Evolutionary conservation across 2,329 filamentous ascomycete genomes (phyloP).

Genomic region (Chaetothyriales sp.): DNA sequence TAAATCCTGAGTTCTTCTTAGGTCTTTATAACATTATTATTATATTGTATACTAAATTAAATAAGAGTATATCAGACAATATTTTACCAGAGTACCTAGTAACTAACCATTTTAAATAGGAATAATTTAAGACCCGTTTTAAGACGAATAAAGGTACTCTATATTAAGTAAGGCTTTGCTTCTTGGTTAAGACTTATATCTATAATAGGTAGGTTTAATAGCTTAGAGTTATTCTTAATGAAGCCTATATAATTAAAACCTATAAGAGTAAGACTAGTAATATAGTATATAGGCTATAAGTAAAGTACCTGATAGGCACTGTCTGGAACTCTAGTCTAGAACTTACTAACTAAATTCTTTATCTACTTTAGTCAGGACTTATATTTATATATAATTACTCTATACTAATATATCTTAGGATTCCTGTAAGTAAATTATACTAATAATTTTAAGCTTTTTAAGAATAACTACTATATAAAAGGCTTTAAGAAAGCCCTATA

Average conservation of each 20-base stretch:
- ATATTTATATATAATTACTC: not conserved
- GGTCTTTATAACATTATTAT: conserved; percentile 20
- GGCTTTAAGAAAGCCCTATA: conserved; percentile 8
- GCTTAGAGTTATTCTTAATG: conserved; percentile 29
- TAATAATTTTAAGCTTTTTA: conserved; percentile 17
- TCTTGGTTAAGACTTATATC: not conserved
- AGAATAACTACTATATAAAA: conserved; percentile 18
- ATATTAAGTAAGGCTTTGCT: conserved; percentile 13
- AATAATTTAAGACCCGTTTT: conserved; percentile 20
- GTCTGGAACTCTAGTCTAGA: conserved; percentile 28
- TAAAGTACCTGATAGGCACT: conserved; percentile 28
- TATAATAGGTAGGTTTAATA: conserved; percentile 19
- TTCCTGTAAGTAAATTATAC: conserved; percentile 24
- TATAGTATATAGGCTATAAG: conserved; percentile 24
- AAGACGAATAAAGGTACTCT: conserved; percentile 21
- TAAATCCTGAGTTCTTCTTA: conserved; percentile 9
- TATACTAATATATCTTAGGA: conserved; percentile 11
- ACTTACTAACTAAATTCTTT: conserved; percentile 28
- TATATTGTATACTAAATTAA: conserved; percentile 27
- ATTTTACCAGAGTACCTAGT: conserved; percentile 12
- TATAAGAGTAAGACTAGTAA: conserved; percentile 22
- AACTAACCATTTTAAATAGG: conserved; percentile 12
- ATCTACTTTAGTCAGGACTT: conserved; percentile 18
- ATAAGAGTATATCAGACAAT: conserved; percentile 22
- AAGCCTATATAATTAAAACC: conserved; percentile 27